These are phyloP conservation scores for Ophiostoma sp. DNA, from an alignment of 2,329 filamentous ascomycete genomes.

Conservation along the genomic window DNA sequence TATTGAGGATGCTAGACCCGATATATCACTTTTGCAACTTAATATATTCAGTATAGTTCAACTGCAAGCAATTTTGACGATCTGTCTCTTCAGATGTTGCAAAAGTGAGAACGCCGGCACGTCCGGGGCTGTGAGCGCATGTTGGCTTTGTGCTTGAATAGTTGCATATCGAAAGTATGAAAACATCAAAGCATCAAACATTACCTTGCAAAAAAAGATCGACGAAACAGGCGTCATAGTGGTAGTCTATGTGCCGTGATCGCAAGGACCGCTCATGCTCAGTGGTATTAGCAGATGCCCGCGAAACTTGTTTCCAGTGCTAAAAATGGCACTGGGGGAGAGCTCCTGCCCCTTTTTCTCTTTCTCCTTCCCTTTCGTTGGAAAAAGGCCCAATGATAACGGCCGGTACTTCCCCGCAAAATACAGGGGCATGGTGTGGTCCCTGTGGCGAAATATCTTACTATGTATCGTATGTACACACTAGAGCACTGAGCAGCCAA, in stretches of 20 bases:
- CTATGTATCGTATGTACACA: no score
- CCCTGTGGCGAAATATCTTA: not conserved
- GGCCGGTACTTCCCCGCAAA: slow-evolving; percentile 21
- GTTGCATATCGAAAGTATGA: no score
- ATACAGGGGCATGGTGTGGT: slow-evolving; percentile 11
- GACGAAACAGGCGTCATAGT: not conserved
- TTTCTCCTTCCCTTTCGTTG: no score
- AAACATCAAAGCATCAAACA: no score
- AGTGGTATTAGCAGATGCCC: not conserved
- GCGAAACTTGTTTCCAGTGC: slow-evolving; percentile 5
- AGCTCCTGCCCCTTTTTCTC: slow-evolving; percentile 8
- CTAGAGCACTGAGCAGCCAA: not conserved
- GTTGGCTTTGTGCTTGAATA: no score
- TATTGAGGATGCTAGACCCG: not conserved
- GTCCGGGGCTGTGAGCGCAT: no score
- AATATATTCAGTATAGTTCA: no score
- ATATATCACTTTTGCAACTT: not conserved
- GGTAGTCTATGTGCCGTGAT: not conserved
- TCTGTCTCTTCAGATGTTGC: no score
- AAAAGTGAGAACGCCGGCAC: no score
- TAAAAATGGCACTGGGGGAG: not conserved
- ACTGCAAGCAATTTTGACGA: no score
- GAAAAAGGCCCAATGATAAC: not conserved
- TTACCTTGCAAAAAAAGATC: not conserved
- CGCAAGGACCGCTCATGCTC: not conserved